Evolutionary conservation across 2,329 filamentous ascomycete species (phyloP).

Genomic region (Talaromyces islandicus): DNA sequence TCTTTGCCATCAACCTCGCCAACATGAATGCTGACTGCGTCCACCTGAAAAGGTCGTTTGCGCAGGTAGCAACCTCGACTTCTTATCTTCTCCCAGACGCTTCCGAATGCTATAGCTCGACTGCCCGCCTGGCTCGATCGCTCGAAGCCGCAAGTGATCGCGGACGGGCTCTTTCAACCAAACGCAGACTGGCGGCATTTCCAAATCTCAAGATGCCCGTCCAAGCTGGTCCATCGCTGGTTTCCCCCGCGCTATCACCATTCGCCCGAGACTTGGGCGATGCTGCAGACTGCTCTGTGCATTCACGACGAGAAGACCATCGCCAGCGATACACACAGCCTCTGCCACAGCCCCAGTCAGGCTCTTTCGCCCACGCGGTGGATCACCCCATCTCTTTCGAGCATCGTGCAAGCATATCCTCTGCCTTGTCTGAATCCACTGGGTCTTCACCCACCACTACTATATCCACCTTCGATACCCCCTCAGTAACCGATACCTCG

Average conservation of each 20-base stretch:
- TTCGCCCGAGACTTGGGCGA: slow-evolving; percentile 45
- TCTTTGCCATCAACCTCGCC: neutral
- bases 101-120: slow-evolving; percentile 23
- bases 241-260: slow-evolving; percentile 45
- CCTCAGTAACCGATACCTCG: slow-evolving; percentile 81
- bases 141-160: slow-evolving; percentile 20
- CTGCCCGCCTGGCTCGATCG: slow-evolving; percentile 18
- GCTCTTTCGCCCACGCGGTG: slow-evolving; percentile 3
- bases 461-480: slow-evolving; percentile 85
- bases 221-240: slow-evolving; percentile 34
- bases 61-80: slow-evolving; percentile 34
- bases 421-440: slow-evolving; percentile 65
- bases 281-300: slow-evolving; percentile 20
- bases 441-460: slow-evolving; percentile 95
- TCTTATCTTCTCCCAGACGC: slow-evolving; percentile 18
- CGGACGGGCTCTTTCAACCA: slow-evolving; percentile 24
- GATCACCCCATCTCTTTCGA: slow-evolving; percentile 20
- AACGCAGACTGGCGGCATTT: slow-evolving; percentile 19
- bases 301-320: slow-evolving; percentile 23
- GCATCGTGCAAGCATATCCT: slow-evolving; percentile 40
- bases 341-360: slow-evolving; percentile 1
- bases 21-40: slow-evolving; percentile 21
- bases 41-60: slow-evolving; percentile 32
- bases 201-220: slow-evolving; percentile 30
- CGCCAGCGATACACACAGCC: slow-evolving; percentile 8